Evolutionary conservation across 2,329 filamentous ascomycete genomes (phyloP), one percentile per base, ranked within the genome.

Genomic region (Blastomyces gilchristii): DNA sequence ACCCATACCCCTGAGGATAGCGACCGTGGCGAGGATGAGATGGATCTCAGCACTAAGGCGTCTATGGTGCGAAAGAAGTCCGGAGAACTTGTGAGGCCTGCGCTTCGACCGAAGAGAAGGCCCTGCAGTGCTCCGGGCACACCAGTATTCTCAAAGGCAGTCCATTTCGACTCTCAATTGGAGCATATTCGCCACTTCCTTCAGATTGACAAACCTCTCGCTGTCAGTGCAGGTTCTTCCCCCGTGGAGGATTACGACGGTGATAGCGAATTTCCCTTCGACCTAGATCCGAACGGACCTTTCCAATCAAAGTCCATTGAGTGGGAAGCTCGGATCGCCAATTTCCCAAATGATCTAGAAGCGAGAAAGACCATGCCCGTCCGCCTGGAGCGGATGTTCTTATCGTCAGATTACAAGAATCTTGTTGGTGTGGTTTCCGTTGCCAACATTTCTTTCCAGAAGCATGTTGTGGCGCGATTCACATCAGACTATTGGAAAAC

Each of bases 401-500:
- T 97, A 57, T 97, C 94, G 0, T 79, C 83, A 1, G 93, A 97
- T 74, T 91, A 95, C 71, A 93, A 93, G 77, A 89, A 83, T 1
- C 78, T 99, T 67, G 82, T 96, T 60, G 94, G 94, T 14, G 89
- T 86, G 22, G 83, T 96, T 61, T 89, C 86, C 8, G 92, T 96
- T 28, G 86, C 88, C 72, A 99, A 99, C 75, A 77, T 97, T 53
- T 85, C 91, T 0, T 99, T 96, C 77, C 84, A 92, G 62, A 99
- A 99, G 77, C 76, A 82, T 6, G 90, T 99, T 62, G 86, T 88
- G n/a, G 93, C 91, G 74, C 86, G 94, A 60, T 99, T 99, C 75
- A 99, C 94, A 0, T 83, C 97, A 57, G 94, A 99, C 75, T 94
- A 96, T 78, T 99, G 94, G 94, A 96, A 96, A 82, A 99, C 94